These are phyloP conservation scores for Paraleonurus japonicus DNA, from an alignment of 257 asterid species.

Conservation along the genomic window DNA sequence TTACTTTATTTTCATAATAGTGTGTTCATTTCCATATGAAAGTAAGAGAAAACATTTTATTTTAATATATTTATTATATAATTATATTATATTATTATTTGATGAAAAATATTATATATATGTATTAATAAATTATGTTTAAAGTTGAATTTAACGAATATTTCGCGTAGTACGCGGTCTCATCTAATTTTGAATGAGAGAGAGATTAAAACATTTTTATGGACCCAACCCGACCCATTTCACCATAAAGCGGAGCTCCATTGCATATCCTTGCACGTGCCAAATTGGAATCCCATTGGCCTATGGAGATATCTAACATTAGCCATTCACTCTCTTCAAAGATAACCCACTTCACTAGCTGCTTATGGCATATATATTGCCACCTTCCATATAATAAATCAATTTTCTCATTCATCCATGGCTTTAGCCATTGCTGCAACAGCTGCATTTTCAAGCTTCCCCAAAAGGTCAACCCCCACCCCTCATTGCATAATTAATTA, in stretches of 20 bases:
- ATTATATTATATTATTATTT: too few relatives aligned
- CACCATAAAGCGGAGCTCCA: background rate
- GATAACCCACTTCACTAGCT: slow-evolving; percentile 35
- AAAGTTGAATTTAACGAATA: too few relatives aligned
- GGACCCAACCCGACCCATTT: too few relatives aligned
- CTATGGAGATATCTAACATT: slow-evolving; percentile 17
- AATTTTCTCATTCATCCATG: slow-evolving; percentile 36
- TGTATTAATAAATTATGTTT: too few relatives aligned
- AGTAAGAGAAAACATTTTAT: too few relatives aligned
- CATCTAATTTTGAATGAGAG: too few relatives aligned
- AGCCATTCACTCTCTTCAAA: slow-evolving; percentile 29
- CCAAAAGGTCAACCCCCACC: slow-evolving; percentile 50
- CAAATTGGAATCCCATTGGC: slow-evolving; percentile 3
- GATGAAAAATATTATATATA: too few relatives aligned
- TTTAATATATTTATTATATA: too few relatives aligned
- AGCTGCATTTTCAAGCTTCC: slow-evolving; percentile 40
- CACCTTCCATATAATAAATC: background rate
- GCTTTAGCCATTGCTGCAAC: slow-evolving; percentile 46
- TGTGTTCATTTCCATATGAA: too few relatives aligned
- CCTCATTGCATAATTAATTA: background rate
- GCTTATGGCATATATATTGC: background rate
- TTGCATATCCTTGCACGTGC: background rate
- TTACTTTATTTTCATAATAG: too few relatives aligned
- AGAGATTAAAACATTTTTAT: too few relatives aligned
- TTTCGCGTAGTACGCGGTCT: too few relatives aligned